Evolutionary conservation across 495 filamentous ascomycete species (phyloP).

Genomic region (Penicillium malachiteum): DNA sequence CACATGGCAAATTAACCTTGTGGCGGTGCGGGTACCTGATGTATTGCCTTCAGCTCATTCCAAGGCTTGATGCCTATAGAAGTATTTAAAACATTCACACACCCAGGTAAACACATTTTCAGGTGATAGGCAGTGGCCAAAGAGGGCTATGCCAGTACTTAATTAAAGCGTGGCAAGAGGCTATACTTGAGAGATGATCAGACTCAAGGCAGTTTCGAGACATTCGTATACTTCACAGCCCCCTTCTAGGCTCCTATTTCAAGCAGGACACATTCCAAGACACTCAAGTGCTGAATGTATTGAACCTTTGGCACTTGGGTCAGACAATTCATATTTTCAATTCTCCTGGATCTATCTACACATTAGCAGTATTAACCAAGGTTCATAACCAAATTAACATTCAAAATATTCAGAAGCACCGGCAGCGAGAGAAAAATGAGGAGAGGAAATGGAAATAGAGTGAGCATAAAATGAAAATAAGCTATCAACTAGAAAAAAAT

Average conservation of each 20-base stretch:
- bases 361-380: neutral
- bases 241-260: neutral
- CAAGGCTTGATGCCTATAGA: neutral
- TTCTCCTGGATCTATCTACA: conserved; percentile 8
- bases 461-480: conserved; percentile 3
- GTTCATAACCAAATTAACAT: conserved; percentile 1
- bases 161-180: neutral
- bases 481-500: neutral
- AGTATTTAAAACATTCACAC: neutral
- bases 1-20: neutral
- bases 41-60: neutral
- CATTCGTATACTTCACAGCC: neutral
- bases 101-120: neutral
- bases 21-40: conserved; percentile 1
- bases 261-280: neutral
- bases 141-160: neutral
- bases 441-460: neutral
- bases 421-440: neutral
- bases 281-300: no score
- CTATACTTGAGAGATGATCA: neutral
- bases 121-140: neutral
- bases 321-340: neutral
- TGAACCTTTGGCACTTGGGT: neutral
- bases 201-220: neutral
- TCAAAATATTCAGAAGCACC: neutral